phyloP scores from a whole-genome alignment of 2,329 filamentous ascomycete species.

The Ophiocordyceps camponoti-floridani region DNA sequence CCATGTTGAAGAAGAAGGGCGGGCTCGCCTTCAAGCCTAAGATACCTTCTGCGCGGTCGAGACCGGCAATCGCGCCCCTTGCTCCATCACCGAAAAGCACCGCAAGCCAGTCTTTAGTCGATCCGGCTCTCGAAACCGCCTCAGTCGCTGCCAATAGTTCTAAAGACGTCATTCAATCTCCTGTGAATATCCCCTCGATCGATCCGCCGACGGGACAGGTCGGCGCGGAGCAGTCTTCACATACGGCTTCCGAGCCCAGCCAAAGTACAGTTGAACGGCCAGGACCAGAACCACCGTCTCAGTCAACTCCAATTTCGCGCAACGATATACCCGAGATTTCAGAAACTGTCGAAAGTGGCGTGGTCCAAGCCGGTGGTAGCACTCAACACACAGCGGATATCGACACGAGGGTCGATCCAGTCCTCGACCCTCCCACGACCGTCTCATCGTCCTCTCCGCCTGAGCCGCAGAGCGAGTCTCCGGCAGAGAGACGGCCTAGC shows the following conservation, averaged over 20 bases:
- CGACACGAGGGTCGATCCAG: background rate
- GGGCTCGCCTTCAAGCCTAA: conserved; percentile 53
- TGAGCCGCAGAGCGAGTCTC: background rate
- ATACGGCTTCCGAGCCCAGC: background rate
- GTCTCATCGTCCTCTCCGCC: background rate
- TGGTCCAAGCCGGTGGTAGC: background rate
- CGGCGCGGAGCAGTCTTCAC: background rate
- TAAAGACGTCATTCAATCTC: background rate
- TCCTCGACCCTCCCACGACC: background rate
- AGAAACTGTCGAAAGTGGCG: background rate
- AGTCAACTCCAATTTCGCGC: background rate
- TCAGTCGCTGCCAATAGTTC: background rate
- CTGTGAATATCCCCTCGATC: background rate
- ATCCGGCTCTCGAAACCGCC: background rate
- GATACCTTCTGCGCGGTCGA: conserved; percentile 36
- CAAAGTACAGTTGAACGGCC: background rate
- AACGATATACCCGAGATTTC: background rate
- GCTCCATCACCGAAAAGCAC: conserved; percentile 1
- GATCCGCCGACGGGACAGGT: background rate
- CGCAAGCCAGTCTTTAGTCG: conserved; percentile 1
- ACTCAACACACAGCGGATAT: background rate
- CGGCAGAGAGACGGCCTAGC: background rate
- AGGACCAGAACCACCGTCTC: background rate
- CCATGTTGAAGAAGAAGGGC: conserved; percentile 50
- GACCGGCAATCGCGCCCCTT: conserved; percentile 19